Percentiles rank a stretch among this genome's conserved stretches.
phyloP scores from a whole-genome alignment of 1,284 basidiomycete species.

The Cryptococcus deneoformans region DNA sequence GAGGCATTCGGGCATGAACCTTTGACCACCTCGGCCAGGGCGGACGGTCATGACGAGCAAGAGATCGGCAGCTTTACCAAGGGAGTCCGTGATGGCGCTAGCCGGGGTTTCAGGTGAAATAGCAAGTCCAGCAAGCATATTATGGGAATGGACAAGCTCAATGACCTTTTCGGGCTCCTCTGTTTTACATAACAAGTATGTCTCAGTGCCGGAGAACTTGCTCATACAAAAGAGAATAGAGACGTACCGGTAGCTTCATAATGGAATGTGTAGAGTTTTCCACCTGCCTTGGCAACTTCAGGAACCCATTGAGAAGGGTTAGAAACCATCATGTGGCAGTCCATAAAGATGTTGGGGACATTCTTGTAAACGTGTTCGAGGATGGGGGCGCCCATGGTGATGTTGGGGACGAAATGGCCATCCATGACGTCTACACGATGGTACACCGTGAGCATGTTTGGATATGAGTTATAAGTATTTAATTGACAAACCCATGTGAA shows the following conservation, averaged over 20 bases:
- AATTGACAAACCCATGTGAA: slow-evolving; percentile 78
- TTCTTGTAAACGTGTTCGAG: slow-evolving; percentile 83
- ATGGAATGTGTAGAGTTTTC: slow-evolving; percentile 95
- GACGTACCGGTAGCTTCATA: slow-evolving; percentile 84
- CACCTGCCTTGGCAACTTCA: slow-evolving; percentile 93
- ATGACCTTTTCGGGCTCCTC: slow-evolving; percentile 70
- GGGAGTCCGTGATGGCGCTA: slow-evolving; percentile 73
- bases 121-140: slow-evolving; percentile 88
- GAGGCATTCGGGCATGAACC: slow-evolving; percentile 91
- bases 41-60: slow-evolving; percentile 97
- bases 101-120: slow-evolving; percentile 92
- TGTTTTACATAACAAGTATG: background rate
- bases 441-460: background rate
- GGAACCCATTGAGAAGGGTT: slow-evolving; percentile 97
- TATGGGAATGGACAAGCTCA: slow-evolving; percentile 61
- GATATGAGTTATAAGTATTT: background rate
- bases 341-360: slow-evolving; percentile 96
- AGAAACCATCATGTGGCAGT: slow-evolving; percentile 99
- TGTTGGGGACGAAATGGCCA: slow-evolving; percentile 98
- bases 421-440: slow-evolving; percentile 82
- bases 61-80: slow-evolving; percentile 81
- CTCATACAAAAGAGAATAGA: slow-evolving; percentile 10
- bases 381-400: slow-evolving; percentile 93
- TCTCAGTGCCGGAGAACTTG: background rate
- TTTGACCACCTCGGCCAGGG: slow-evolving; percentile 92